These are phyloP conservation scores for Gaertneriomyces sp. DNA, from an alignment of 192 early-diverging fungal species.

Conservation along the genomic window DNA sequence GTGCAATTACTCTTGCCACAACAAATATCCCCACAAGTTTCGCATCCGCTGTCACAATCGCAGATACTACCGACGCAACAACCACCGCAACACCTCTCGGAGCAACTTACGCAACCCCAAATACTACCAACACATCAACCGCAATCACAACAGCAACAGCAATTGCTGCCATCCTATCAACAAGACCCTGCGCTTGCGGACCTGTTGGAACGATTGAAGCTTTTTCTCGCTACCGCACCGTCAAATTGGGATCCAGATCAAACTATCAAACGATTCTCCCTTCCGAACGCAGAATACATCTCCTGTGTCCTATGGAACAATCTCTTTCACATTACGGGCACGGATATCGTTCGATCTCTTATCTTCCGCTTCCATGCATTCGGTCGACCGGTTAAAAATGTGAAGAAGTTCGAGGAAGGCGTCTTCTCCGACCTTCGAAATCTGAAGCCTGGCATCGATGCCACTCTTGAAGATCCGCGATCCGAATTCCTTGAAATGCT, in stretches of 20 bases:
- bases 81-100: slow-evolving; percentile 9
- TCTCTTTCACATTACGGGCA: slow-evolving; percentile 91
- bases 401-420: slow-evolving; percentile 98
- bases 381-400: slow-evolving; percentile 77
- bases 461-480: slow-evolving; percentile 86
- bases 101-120: too few relatives aligned
- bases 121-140: too few relatives aligned
- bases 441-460: slow-evolving; percentile 91
- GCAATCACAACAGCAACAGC: too few relatives aligned
- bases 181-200: slow-evolving; percentile 5
- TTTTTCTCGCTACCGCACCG: slow-evolving; percentile 66
- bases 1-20: too few relatives aligned
- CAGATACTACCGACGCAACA: not conserved
- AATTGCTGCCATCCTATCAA: too few relatives aligned
- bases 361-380: slow-evolving; percentile 89
- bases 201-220: slow-evolving; percentile 35
- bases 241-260: slow-evolving; percentile 59
- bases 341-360: slow-evolving; percentile 89
- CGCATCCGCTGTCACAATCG: not conserved
- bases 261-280: slow-evolving; percentile 53
- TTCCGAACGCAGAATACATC: slow-evolving; percentile 83
- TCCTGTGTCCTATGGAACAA: slow-evolving; percentile 93
- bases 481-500: slow-evolving; percentile 92
- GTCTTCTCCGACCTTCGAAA: slow-evolving; percentile 94
- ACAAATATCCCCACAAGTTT: too few relatives aligned